Conservation (phyloP, 495 filamentous ascomycete genomes). For the Neurospora sp. region DNA sequence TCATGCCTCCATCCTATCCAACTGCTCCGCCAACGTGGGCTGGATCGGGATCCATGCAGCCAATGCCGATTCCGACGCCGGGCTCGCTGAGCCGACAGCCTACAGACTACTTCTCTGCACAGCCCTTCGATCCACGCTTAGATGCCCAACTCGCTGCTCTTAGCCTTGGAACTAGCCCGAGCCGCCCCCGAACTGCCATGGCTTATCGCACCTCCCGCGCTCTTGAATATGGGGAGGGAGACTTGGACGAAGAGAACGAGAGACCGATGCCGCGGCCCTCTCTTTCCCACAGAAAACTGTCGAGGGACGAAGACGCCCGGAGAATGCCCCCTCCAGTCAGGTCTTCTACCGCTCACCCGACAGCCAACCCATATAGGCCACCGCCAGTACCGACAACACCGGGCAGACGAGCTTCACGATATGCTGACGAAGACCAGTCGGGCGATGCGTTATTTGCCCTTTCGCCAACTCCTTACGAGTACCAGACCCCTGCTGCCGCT, state of each 20-base stretch:
- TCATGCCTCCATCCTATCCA: constrained; percentile 19
- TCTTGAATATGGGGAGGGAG: constrained; percentile 6
- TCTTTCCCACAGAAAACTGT: constrained; percentile 26
- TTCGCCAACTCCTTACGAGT: constrained; percentile 18
- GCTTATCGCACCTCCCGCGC: constrained; percentile 24
- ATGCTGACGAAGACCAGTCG: constrained; percentile 25
- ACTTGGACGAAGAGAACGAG: constrained; percentile 26
- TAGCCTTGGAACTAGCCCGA: constrained; percentile 16
- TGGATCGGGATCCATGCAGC: constrained; percentile 1
- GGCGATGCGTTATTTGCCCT: constrained; percentile 24
- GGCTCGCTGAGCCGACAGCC: constrained; percentile 11
- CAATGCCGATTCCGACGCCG: constrained; percentile 7
- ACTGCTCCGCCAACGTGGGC: constrained; percentile 13
- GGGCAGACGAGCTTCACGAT: constrained; percentile 22
- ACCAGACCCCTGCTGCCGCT: constrained; percentile 4
- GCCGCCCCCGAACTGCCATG: constrained; percentile 34
- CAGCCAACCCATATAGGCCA: constrained; percentile 22
- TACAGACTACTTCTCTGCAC: constrained; percentile 20
- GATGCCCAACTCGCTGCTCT: constrained; percentile 9
- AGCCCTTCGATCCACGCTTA: constrained; percentile 26
- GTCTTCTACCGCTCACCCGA: constrained; percentile 31
- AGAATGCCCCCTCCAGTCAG: constrained; percentile 31
- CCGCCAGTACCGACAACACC: constrained; percentile 22
- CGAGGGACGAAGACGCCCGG: constrained; percentile 28
- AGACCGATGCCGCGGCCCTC: constrained; percentile 25